Base-by-base conservation (phyloP, 208 protist genomes). In the Trypanosoma boissoni region DNA sequence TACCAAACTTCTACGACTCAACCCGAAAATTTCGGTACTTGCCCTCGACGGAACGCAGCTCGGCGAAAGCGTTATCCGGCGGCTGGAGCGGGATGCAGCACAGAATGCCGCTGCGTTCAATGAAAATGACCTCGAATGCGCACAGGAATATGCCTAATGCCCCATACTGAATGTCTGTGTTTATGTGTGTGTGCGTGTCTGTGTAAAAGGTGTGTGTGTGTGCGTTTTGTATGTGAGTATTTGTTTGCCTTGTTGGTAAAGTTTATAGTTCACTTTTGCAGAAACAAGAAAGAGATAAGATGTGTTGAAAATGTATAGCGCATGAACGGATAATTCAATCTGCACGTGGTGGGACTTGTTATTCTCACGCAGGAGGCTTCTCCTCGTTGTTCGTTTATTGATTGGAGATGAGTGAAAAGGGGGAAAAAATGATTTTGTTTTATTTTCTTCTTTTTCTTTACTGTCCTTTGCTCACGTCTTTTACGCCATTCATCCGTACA, bases 41-140 rank as follows among this genome's bases (percentile, higher is more conserved):
- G 27, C 57, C 16, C 78, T 96, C 24, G 56, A 77, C 20, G 89
- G 89, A 8, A 93, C 86, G 6, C 69, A 72, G 9, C 49, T 96
- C 4, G 86, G 86, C 39, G 73, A 73, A 12, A 36, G 50, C 1
- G 63, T 96, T 20, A 75, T 92, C 4, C 42, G 64, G 37, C 67
- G 70, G 32, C 52, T 96, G n/a, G 49, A 78, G 56, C 57, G 68
- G 14, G 79, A 88, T 49, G 75, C 78, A 14, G 57, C 23, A 37
- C 64, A 49, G 10, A 58, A 64, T 12, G 63, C 60, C 2, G 44
- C 44, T 6, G 68, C 64, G 32, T 10, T 9, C 31, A 14, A 49
- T 49, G 53, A 27, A 10, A 44, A 28, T 39, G 52, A 32, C 20
- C 27, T 8, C 8, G n/a, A 39, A 6, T 21, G 27, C 27, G 41